Base-by-base conservation (phyloP, 305 asterid species). In the Plantago coronopus region DNA sequence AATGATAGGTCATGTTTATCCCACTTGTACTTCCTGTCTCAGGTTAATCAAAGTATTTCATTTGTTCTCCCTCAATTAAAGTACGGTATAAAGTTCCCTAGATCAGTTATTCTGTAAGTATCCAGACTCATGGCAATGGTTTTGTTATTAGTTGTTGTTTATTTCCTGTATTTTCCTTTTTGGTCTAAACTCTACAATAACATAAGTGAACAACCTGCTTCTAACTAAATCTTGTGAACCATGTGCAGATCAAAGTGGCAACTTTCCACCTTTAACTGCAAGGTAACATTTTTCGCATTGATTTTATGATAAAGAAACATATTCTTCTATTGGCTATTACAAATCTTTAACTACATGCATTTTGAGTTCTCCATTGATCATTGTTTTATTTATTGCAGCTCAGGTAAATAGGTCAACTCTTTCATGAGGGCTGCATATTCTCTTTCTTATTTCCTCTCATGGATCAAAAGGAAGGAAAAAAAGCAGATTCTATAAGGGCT, bases 171-270 rank as follows among this genome's bases (percentile, higher is more conserved):
- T 14, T 19, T 7, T 19, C 4, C n/a, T 19, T 2, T 49, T 12
- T 12, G 6, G 8, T 50, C 7, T 22, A 13, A 22, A 51, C 1
- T 23, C 7, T 22, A 13, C 23, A 51, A 13, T 23, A 23, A 51
- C 11, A 10, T 7, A 5, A 21, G 57, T 12, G 38, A 49, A 50
- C n/a, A 16, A n/a, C 7, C 5, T 12, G 6, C 0, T 7, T 55
- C 48, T 46, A 53, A 51, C 62, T 27, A 34, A 65, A 53, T 48
- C 21, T 50, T 63, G 48, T 59, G 54, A 53, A 64, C 65, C 68
- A 17, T 62, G 1, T 66, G 81, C 95, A 91, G 98, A 89, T 83
- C 78, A 16, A 67, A 74, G 7, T 48, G 88, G 96, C 72, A 83
- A 5, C 49, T 88, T 53, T 79, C 95, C 62, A 25, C 85, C 94